Evolutionary conservation across 2,329 filamentous ascomycete species (phyloP), one percentile per base, ranked within the genome.

Genomic region (Penicillium freii): DNA sequence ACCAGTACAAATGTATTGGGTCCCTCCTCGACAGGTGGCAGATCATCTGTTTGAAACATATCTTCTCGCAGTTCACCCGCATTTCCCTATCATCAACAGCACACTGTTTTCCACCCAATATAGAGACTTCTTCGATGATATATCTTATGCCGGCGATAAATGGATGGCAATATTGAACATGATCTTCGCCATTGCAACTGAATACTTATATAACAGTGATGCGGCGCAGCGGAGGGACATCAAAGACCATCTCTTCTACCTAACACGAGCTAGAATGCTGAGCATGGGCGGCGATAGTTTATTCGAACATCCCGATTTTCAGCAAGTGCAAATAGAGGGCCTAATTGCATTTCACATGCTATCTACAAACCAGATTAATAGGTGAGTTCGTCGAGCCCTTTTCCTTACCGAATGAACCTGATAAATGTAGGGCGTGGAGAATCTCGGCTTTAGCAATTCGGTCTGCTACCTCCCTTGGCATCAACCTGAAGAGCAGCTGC

Each of bases 91-190:
- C 27, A 62, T 78, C 21, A 68, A 70, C 36, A 68, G 65, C 27
- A 44, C 64, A 5, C 66, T 70, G 21, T 76, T 77, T 42, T 58
- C 66, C 25, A 58, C 57, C 17, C 72, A 75, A 44, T 74, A 73
- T 39, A 57, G 62, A 33, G 61, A 62, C 5, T 69, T 71, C 34
- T 69, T 63, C 29, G 57, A 59, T 5, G 56, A 51, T 10, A 54
- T 54, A 23, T 57, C 67, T 5, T 56, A 64, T 42, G 68, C 72
- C 0, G 64, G 69, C 1, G 61, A 66, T 33, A 71, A 68, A 54
- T 74, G 72, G 72, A 59, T 77, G 27, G 72, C 76, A 1, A 73
- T 76, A 27, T 55, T 78, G 42, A 78, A 78, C 51, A 57, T 77
- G 45, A 70, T 77, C 11, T 75, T 77, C 56, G 76, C 76, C 15